These are phyloP conservation scores for Paraphoma chrysanthemicola DNA, from an alignment of 2,329 filamentous ascomycete species.

Conservation along the genomic window DNA sequence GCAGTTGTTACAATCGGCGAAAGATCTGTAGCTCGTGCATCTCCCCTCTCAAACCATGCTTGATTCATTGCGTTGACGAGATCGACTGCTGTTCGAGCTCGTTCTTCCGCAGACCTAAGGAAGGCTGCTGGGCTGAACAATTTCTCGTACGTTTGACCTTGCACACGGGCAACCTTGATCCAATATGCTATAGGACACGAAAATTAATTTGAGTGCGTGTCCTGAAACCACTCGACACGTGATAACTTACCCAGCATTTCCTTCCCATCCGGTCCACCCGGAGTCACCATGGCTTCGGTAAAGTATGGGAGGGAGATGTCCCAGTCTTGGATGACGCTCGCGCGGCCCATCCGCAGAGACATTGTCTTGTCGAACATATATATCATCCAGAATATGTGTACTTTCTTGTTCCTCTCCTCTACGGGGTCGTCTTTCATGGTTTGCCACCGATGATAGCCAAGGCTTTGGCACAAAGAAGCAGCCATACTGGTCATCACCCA, in stretches of 20 bases:
- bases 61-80: conserved; percentile 36
- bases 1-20: background rate
- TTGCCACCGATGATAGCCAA: conserved; percentile 47
- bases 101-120: conserved; percentile 30
- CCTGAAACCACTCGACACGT: no score
- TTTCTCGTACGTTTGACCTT: conserved; percentile 46
- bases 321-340: conserved; percentile 48
- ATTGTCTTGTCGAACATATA: conserved; percentile 50
- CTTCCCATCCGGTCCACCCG: conserved; percentile 15
- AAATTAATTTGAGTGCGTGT: no score
- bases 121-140: conserved; percentile 47
- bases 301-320: conserved; percentile 43
- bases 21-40: conserved; percentile 22
- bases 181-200: conserved; percentile 28
- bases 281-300: conserved; percentile 6
- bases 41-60: conserved; percentile 37
- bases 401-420: conserved; percentile 36
- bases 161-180: conserved; percentile 42
- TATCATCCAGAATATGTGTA: conserved; percentile 47
- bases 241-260: conserved; percentile 18
- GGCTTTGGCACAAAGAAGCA: conserved; percentile 36
- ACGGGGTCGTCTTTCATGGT: conserved; percentile 42
- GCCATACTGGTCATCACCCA: conserved; percentile 42
- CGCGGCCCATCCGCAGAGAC: conserved; percentile 46
- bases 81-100: conserved; percentile 31